These are phyloP conservation scores for Anthracocystis walkeri DNA, from an alignment of 1,284 basidiomycete species.

Conservation along the genomic window DNA sequence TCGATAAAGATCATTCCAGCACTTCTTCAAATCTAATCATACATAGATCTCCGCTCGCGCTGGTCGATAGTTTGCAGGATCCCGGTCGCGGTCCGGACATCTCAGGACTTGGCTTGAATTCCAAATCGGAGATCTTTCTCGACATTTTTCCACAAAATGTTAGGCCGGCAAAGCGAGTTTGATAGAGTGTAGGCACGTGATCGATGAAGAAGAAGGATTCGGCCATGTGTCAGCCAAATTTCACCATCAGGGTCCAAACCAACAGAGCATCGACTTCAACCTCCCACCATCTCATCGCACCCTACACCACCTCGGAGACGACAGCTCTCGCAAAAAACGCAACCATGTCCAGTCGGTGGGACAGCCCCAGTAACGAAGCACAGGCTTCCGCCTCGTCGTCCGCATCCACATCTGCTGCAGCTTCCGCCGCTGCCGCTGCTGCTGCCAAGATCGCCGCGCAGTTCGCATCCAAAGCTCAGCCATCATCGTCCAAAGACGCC, in stretches of 20 bases:
- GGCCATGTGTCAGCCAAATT: no score
- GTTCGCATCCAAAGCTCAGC: slow-evolving; percentile 37
- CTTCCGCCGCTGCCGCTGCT: slow-evolving; percentile 55
- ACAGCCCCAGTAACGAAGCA: slow-evolving; percentile 17
- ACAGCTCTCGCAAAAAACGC: slow-evolving; percentile 80
- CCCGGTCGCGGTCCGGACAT: slow-evolving; percentile 33
- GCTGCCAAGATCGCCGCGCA: slow-evolving; percentile 65
- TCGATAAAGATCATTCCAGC: background rate
- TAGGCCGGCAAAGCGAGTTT: slow-evolving; percentile 4
- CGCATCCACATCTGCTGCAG: slow-evolving; percentile 14
- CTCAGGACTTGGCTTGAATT: background rate
- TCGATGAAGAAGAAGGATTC: slow-evolving; percentile 2
- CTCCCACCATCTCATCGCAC: background rate
- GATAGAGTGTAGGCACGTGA: background rate
- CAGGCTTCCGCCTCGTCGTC: slow-evolving; percentile 43
- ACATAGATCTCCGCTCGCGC: slow-evolving; percentile 15
- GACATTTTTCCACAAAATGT: slow-evolving; percentile 74
- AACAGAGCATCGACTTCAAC: background rate
- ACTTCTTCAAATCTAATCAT: background rate
- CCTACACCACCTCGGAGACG: slow-evolving; percentile 70
- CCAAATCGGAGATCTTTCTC: slow-evolving; percentile 16
- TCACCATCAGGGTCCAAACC: no score
- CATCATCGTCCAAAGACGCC: slow-evolving; percentile 70
- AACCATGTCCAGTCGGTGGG: slow-evolving; percentile 42
- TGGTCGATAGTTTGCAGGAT: slow-evolving; percentile 9